These are phyloP conservation scores for Begonia loranthoides DNA, from an alignment of 306 rosid species.

Conservation along the genomic window DNA sequence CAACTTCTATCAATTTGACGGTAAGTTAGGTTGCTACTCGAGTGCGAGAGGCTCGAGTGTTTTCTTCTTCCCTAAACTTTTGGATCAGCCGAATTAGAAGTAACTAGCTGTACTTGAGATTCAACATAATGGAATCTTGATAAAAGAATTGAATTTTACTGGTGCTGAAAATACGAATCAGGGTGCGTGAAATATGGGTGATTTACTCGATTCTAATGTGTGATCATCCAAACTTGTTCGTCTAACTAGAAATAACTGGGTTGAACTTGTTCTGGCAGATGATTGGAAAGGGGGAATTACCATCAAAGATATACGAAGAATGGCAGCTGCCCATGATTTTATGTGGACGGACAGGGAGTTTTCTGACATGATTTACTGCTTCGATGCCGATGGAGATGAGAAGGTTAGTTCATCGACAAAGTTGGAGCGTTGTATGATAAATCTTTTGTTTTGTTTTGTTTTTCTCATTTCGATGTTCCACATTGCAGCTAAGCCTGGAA, in stretches of 20 bases:
- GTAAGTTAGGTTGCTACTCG: constrained; percentile 24
- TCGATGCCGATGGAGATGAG: constrained; percentile 69
- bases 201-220: neutral
- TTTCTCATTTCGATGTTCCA: neutral
- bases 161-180: neutral
- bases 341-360: constrained; percentile 60
- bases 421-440: neutral
- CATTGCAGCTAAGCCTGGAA: constrained; percentile 56
- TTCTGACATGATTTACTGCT: constrained; percentile 59
- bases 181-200: neutral
- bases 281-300: constrained; percentile 51
- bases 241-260: neutral
- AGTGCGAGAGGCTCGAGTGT: neutral
- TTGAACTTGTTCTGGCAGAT: constrained; percentile 29
- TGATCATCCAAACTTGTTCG: too few species aligned
- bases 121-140: too few species aligned
- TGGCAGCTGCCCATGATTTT: constrained; percentile 72
- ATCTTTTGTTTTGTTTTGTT: neutral
- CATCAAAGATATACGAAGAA: constrained; percentile 41
- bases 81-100: neutral
- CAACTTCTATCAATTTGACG: constrained; percentile 79
- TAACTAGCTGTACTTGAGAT: too few species aligned
- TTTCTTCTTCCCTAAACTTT: neutral
- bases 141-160: neutral
- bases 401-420: constrained; percentile 31